Percentiles rank a stretch among this genome's conserved stretches.
These are phyloP conservation scores for Candida freyschussii DNA, from an alignment of 1,139 yeast species.

Conservation along the genomic window DNA sequence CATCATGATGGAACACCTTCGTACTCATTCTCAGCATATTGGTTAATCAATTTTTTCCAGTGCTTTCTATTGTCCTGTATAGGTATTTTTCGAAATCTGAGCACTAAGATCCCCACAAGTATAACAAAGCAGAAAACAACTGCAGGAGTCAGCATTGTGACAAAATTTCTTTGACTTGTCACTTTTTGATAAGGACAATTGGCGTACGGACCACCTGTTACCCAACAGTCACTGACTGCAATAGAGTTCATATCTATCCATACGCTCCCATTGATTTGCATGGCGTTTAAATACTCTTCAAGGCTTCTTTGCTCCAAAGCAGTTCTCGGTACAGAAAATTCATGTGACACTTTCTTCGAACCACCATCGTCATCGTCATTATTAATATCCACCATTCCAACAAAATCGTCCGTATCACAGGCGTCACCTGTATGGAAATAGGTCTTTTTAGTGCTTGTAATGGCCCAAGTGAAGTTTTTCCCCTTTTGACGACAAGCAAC, in stretches of 20 bases:
- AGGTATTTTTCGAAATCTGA: slow-evolving; percentile 40
- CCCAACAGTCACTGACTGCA: slow-evolving; percentile 75
- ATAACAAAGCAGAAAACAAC: slow-evolving; percentile 51
- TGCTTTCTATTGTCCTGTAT: slow-evolving; percentile 50
- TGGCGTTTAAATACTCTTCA: slow-evolving; percentile 20
- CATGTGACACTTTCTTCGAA: slow-evolving; percentile 27
- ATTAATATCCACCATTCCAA: neutral
- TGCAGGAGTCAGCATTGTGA: slow-evolving; percentile 63
- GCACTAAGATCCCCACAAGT: slow-evolving; percentile 36
- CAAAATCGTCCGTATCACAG: slow-evolving; percentile 44
- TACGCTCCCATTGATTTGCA: slow-evolving; percentile 32
- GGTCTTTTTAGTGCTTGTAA: slow-evolving; percentile 32
- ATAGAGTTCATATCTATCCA: slow-evolving; percentile 89
- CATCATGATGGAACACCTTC: slow-evolving; percentile 65
- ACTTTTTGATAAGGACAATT: slow-evolving; percentile 70
- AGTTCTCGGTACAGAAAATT: slow-evolving; percentile 54
- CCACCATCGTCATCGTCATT: slow-evolving; percentile 28
- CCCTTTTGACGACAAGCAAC: slow-evolving; percentile 50
- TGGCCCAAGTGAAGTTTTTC: slow-evolving; percentile 43
- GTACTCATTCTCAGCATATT: slow-evolving; percentile 44
- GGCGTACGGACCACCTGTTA: slow-evolving; percentile 75
- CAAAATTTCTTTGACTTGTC: slow-evolving; percentile 52
- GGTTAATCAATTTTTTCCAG: slow-evolving; percentile 47
- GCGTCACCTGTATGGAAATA: slow-evolving; percentile 41
- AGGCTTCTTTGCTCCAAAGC: slow-evolving; percentile 42